Evolutionary conservation across 2,329 filamentous ascomycete genomes (phyloP).

Genomic region (Aspergillus ruber): DNA sequence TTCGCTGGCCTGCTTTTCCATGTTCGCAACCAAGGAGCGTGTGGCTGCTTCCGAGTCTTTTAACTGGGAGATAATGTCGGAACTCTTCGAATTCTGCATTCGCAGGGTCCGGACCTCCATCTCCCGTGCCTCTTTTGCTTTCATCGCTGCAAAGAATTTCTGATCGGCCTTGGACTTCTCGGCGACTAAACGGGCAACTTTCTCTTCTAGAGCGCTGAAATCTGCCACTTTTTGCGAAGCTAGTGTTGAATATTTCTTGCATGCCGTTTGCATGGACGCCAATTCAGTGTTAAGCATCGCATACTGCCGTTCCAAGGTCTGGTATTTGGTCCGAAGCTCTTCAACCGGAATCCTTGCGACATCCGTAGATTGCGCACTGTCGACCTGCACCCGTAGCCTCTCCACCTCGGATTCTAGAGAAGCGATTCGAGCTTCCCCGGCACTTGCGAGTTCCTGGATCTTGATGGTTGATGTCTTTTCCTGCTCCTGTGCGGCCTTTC

Average conservation of each 20-base stretch:
- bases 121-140: slow-evolving; percentile 80
- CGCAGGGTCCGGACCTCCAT: slow-evolving; percentile 73
- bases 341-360: slow-evolving; percentile 59
- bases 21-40: slow-evolving; percentile 67
- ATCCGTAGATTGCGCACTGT: slow-evolving; percentile 42
- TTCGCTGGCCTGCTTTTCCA: slow-evolving; percentile 87
- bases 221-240: slow-evolving; percentile 84
- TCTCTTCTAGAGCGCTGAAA: slow-evolving; percentile 68
- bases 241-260: slow-evolving; percentile 78
- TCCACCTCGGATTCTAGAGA: slow-evolving; percentile 78
- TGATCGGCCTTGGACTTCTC: slow-evolving; percentile 97
- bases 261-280: slow-evolving; percentile 81
- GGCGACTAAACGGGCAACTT: slow-evolving; percentile 63
- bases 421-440: slow-evolving; percentile 71
- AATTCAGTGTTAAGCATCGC: slow-evolving; percentile 80
- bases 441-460: slow-evolving; percentile 70
- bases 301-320: slow-evolving; percentile 71
- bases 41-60: slow-evolving; percentile 83
- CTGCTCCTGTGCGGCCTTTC: slow-evolving; percentile 73
- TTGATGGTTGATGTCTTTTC: slow-evolving; percentile 64
- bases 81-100: slow-evolving; percentile 79
- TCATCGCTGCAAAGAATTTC: slow-evolving; percentile 94
- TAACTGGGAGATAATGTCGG: slow-evolving; percentile 85
- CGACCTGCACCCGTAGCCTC: slow-evolving; percentile 55
- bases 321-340: slow-evolving; percentile 66